phyloP scores from a whole-genome alignment of 2,329 filamentous ascomycete species.

The Pyrenochaeta sp. region DNA sequence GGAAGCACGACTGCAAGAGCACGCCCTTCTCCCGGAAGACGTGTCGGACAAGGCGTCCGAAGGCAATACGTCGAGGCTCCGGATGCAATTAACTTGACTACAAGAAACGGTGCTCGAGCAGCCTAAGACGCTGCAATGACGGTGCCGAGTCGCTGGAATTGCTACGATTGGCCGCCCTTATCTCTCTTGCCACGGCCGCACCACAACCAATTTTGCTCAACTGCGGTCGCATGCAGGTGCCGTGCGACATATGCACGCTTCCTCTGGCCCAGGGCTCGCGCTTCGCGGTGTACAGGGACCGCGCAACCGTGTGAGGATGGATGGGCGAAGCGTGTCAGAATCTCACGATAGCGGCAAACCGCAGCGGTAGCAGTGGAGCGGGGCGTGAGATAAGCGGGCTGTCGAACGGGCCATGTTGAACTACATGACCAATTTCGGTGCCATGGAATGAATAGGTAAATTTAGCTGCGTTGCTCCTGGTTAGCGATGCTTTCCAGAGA shows the following conservation, averaged over 20 bases:
- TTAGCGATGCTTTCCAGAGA: conserved; percentile 44
- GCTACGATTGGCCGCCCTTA: conserved; percentile 32
- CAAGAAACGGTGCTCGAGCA: conserved; percentile 32
- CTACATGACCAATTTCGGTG: conserved; percentile 28
- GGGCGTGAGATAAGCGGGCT: conserved; percentile 12
- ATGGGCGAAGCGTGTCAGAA: not conserved
- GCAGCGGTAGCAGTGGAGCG: conserved; percentile 14
- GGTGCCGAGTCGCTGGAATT: conserved; percentile 27
- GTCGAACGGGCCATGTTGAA: conserved; percentile 3
- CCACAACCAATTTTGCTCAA: conserved; percentile 9
- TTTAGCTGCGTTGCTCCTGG: conserved; percentile 32
- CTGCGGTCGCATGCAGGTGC: conserved; percentile 26
- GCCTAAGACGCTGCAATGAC: conserved; percentile 33
- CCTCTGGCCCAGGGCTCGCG: conserved; percentile 10
- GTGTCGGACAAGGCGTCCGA: conserved; percentile 16
- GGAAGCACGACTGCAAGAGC: not conserved
- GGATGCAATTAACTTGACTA: conserved; percentile 35
- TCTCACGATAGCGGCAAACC: conserved; percentile 14
- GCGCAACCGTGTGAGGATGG: conserved; percentile 4
- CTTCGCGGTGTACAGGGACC: conserved; percentile 14
- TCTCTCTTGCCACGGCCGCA: conserved; percentile 36
- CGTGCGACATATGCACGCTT: conserved; percentile 13
- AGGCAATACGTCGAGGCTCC: conserved; percentile 9
- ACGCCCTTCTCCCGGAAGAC: not conserved
- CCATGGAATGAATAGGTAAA: conserved; percentile 31